Evolutionary conservation across 257 asterid genomes (phyloP).

Genomic region (Solanum piurae): DNA sequence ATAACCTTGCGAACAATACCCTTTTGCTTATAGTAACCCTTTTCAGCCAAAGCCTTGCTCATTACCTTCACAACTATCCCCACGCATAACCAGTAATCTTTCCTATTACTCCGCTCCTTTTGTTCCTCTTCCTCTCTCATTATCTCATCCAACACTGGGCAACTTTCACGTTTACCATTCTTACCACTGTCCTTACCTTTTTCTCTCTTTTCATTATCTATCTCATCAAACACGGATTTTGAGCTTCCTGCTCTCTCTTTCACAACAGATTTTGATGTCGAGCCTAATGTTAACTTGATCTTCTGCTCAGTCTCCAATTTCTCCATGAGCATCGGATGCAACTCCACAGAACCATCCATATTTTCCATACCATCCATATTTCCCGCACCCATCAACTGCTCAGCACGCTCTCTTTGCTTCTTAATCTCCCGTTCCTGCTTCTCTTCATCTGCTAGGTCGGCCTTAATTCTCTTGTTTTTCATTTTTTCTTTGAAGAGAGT

Average conservation of each 20-base stretch:
- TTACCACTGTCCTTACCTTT: slow-evolving; percentile 20
- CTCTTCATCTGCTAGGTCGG: slow-evolving; percentile 84
- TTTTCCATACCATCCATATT: slow-evolving; percentile 7
- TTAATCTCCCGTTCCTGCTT: slow-evolving; percentile 74
- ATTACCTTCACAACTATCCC: slow-evolving; percentile 85
- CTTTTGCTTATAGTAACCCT: slow-evolving; percentile 85
- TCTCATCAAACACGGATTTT: slow-evolving; percentile 42
- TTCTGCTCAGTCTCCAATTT: slow-evolving; percentile 52
- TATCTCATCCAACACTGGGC: slow-evolving; percentile 59
- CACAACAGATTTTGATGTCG: slow-evolving; percentile 19
- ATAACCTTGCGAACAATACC: slow-evolving; percentile 68
- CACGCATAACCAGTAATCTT: slow-evolving; percentile 86
- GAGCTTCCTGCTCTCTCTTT: slow-evolving; percentile 41
- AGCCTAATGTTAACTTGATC: slow-evolving; percentile 50
- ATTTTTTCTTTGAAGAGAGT: slow-evolving; percentile 78
- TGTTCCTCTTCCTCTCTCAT: slow-evolving; percentile 84
- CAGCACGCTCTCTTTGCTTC: slow-evolving; percentile 87
- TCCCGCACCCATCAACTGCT: slow-evolving; percentile 27
- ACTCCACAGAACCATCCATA: slow-evolving; percentile 2
- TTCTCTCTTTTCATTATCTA: slow-evolving; percentile 26
- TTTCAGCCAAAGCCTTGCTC: slow-evolving; percentile 75
- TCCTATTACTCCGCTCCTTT: slow-evolving; percentile 70
- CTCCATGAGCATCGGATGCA: slow-evolving; percentile 27
- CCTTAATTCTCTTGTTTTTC: slow-evolving; percentile 78
- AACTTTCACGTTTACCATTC: slow-evolving; percentile 10